A percentile compares a stretch with the other conserved stretches of the same genome.
Conservation (phyloP, 768 basidiomycete species). For the Rhizopogon rudus region DNA sequence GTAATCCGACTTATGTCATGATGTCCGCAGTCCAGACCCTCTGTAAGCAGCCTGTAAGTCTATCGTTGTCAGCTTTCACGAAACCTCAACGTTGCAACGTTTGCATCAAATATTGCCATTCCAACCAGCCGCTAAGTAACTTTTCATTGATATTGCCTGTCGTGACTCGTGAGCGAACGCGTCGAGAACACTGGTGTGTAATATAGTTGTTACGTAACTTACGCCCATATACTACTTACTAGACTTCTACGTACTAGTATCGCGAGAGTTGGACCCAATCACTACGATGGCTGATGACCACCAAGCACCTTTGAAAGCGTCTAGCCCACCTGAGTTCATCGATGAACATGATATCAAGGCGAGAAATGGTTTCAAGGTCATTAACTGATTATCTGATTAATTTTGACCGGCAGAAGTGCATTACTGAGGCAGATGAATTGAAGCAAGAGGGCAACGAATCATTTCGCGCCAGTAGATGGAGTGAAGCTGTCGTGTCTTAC, state of each 20-base stretch:
- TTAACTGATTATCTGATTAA: not conserved
- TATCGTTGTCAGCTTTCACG: not conserved
- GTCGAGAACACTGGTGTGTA: not conserved
- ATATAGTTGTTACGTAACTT: not conserved
- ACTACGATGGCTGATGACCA: not conserved
- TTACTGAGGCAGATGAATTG: slow-evolving; percentile 51
- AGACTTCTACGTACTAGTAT: no score
- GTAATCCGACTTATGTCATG: not conserved
- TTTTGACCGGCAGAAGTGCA: slow-evolving; percentile 30
- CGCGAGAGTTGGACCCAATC: not conserved
- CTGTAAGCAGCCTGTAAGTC: not conserved
- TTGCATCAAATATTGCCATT: not conserved
- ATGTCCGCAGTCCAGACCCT: not conserved
- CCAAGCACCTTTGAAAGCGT: not conserved
- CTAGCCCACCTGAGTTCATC: not conserved
- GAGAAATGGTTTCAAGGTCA: not conserved
- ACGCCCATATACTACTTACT: no score
- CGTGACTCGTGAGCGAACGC: not conserved
- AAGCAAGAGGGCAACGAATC: slow-evolving; percentile 74
- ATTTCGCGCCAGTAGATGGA: slow-evolving; percentile 64
- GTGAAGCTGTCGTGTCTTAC: slow-evolving; percentile 68
- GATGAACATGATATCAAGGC: not conserved
- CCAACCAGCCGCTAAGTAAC: not conserved
- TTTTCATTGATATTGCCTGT: not conserved
- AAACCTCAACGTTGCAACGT: no score